Conservation (phyloP, 352 stramenopile genomes). For the Phytophthora lateralis region DNA sequence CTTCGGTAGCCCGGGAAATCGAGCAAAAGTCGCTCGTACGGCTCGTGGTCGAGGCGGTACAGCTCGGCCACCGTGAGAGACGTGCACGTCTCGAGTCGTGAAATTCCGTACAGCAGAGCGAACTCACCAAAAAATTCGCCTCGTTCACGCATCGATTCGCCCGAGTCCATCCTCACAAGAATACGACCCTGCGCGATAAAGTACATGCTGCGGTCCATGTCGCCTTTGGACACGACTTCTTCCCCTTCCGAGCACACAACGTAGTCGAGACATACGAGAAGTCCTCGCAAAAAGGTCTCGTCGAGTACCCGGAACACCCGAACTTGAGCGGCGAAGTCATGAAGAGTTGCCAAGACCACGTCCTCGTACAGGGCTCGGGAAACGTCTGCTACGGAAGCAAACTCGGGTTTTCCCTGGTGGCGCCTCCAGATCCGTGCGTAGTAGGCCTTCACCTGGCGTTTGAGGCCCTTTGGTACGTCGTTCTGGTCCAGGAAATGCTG, state of each 20-base stretch:
- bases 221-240: slow-evolving; percentile 64
- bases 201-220: slow-evolving; percentile 45
- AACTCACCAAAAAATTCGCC: slow-evolving; percentile 72
- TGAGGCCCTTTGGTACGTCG: slow-evolving; percentile 59
- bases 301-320: slow-evolving; percentile 58
- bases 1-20: slow-evolving; percentile 69
- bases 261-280: slow-evolving; percentile 64
- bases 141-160: slow-evolving; percentile 55
- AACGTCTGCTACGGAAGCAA: slow-evolving; percentile 48
- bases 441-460: slow-evolving; percentile 73
- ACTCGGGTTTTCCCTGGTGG: slow-evolving; percentile 53
- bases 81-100: slow-evolving; percentile 64
- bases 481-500: slow-evolving; percentile 69
- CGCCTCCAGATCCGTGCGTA: slow-evolving; percentile 66
- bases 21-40: slow-evolving; percentile 67
- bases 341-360: slow-evolving; percentile 56
- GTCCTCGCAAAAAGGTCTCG: slow-evolving; percentile 56
- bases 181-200: slow-evolving; percentile 70
- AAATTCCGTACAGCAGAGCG: slow-evolving; percentile 38
- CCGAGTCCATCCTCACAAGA: slow-evolving; percentile 52
- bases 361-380: slow-evolving; percentile 60
- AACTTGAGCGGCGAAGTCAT: slow-evolving; percentile 54
- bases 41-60: slow-evolving; percentile 68
- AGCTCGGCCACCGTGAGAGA: slow-evolving; percentile 60
- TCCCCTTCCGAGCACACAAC: slow-evolving; percentile 69